Evolutionary conservation across 2,329 filamentous ascomycete genomes (phyloP).

Genomic region (Passalora sequoiae): DNA sequence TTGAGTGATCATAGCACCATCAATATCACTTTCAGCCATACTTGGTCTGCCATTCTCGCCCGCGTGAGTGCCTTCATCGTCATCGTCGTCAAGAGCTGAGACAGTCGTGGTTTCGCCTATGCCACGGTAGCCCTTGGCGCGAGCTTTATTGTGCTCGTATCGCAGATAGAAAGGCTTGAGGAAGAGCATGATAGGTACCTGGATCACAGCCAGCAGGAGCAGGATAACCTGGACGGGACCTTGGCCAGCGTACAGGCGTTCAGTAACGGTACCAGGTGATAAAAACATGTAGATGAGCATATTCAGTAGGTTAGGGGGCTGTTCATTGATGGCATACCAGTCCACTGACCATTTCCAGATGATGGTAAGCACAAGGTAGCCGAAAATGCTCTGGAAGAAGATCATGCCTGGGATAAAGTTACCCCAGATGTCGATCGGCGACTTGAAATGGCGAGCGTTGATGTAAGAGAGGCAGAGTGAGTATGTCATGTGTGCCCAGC

Average conservation of each 20-base stretch:
- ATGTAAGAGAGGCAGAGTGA: constrained; percentile 87
- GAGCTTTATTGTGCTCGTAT: constrained; percentile 85
- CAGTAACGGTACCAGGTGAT: constrained; percentile 68
- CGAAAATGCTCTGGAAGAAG: constrained; percentile 98
- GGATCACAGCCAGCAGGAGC: constrained; percentile 72
- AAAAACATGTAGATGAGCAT: constrained; percentile 99
- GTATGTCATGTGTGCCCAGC: constrained; percentile 99
- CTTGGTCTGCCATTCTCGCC: constrained; percentile 61
- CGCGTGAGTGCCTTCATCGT: constrained; percentile 57
- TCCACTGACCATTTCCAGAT: constrained; percentile 96
- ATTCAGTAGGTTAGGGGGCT: constrained; percentile 85
- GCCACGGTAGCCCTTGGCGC: constrained; percentile 83
- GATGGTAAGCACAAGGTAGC: constrained; percentile 89
- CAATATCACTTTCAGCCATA: constrained; percentile 64
- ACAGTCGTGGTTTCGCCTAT: constrained; percentile 85
- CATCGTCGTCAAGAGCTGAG: constrained; percentile 84
- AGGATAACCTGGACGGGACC: constrained; percentile 68
- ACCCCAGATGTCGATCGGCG: constrained; percentile 90
- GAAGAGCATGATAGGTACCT: constrained; percentile 87
- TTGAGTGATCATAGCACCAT: constrained; percentile 84
- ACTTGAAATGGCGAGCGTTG: constrained; percentile 93
- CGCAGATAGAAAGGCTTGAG: constrained; percentile 94
- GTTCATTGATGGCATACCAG: constrained; percentile 63
- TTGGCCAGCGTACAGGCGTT: constrained; percentile 75
- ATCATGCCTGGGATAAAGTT: constrained; percentile 99